Evolutionary conservation across 2,329 filamentous ascomycete species (phyloP), one percentile per base, ranked within the genome.

Genomic region (Arthroderma sp.): DNA sequence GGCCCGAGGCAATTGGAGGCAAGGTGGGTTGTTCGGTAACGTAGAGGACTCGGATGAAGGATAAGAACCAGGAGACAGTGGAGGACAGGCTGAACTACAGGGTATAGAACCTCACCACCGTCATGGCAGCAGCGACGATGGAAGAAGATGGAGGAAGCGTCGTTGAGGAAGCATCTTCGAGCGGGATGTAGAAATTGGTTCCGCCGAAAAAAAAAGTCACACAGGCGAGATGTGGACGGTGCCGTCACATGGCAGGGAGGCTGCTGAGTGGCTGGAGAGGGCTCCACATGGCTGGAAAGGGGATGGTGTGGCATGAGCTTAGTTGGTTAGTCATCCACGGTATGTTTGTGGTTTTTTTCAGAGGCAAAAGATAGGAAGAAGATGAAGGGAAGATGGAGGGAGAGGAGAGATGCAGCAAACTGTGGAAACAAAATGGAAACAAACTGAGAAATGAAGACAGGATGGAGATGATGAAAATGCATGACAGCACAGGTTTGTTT

Each of bases 31-130:
- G 42, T 52, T 45, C 47, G 50, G 45, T 51, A 44, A 50, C 49
- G 51, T 54, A 50, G 54, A 55, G 48, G 50, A 57, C 46, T 40
- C 48, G 50, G 50, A 54, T 6, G 10, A 41, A 22, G 29, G 10
- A 33, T 6, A 10, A 34, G 42, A 11, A n/a, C 33, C 10, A 10
- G 32, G 31, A 32, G 3, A 29, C 4, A 43, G 32, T n/a, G 10
- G 38, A 15, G 42, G 36, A 27, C 15, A 22, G 15, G 15, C 15
- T 22, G 15, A 31, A 40, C 34, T 28, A 44, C 36, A 30, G n/a
- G n/a, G 29, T 34, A 36, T 34, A 33, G 9, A 32, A 27, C 36
- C 36, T 7, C 41, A 40, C 40, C 22, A 32, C 44, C 32, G 42
- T 47, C 27, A 40, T 29, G 37, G 42, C 42, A 42, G 29, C 11